Conservation (phyloP, 2,329 filamentous ascomycete species). For the Aureobasidium sp. region DNA sequence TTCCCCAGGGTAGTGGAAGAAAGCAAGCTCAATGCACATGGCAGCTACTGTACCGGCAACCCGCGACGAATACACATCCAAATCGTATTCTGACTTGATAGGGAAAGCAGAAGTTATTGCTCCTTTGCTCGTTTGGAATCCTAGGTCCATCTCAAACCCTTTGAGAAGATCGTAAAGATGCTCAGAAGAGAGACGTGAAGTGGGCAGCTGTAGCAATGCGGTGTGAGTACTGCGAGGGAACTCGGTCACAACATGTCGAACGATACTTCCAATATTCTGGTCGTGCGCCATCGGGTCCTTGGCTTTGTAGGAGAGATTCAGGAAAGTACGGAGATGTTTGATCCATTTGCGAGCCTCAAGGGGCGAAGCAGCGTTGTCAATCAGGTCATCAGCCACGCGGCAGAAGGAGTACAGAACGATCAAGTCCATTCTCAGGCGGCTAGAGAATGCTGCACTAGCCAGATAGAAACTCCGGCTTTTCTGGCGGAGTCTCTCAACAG, state of each 20-base stretch:
- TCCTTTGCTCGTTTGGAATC: constrained; percentile 34
- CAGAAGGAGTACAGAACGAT: constrained; percentile 66
- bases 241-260: constrained; percentile 34
- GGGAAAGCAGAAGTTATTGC: constrained; percentile 34
- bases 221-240: constrained; percentile 47
- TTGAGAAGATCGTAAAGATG: constrained; percentile 57
- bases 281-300: constrained; percentile 21
- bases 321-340: constrained; percentile 46
- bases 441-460: constrained; percentile 60
- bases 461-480: constrained; percentile 70
- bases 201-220: constrained; percentile 52
- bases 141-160: constrained; percentile 60
- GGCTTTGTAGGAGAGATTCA: constrained; percentile 44
- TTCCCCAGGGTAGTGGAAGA: constrained; percentile 43
- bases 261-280: constrained; percentile 21
- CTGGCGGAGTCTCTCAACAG: constrained; percentile 46
- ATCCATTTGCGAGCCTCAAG: constrained; percentile 51
- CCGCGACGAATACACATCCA: constrained; percentile 55
- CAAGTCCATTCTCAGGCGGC: constrained; percentile 58
- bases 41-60: constrained; percentile 67
- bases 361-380: constrained; percentile 52
- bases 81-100: constrained; percentile 49
- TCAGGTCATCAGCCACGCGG: constrained; percentile 61
- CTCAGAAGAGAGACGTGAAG: constrained; percentile 44
- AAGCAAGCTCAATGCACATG: constrained; percentile 57